Evolutionary conservation across 805 yeast genomes (phyloP).

Genomic region (Starmerella sp.): DNA sequence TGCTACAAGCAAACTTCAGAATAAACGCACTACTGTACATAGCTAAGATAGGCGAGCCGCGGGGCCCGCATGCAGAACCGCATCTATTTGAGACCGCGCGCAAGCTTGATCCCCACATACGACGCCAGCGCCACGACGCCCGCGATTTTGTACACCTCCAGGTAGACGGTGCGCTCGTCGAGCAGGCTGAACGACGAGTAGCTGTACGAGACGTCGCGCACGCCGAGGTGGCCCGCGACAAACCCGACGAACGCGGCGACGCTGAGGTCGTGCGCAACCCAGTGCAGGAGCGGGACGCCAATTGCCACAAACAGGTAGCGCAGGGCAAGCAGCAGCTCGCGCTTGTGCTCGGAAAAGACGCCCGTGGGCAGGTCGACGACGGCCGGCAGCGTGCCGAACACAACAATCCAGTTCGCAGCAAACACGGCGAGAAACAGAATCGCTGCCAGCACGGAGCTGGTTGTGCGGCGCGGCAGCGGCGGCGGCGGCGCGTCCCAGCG

Average conservation of each 20-base stretch:
- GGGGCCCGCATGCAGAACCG: no score
- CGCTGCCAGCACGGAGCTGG: neutral
- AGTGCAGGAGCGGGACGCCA: neutral
- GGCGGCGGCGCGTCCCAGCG: neutral
- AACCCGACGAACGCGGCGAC: neutral
- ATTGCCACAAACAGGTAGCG: neutral
- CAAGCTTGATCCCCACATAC: neutral
- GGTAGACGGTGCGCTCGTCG: neutral
- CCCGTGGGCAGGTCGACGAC: neutral
- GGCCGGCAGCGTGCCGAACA: neutral
- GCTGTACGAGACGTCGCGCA: neutral
- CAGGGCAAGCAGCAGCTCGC: neutral
- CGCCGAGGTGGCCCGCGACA: neutral
- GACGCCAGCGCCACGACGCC: neutral
- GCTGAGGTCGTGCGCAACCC: neutral
- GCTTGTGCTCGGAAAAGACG: neutral
- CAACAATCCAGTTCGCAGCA: neutral
- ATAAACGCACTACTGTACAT: no score
- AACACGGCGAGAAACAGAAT: neutral
- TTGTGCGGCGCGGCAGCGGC: neutral
- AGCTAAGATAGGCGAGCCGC: no score
- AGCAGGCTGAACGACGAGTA: neutral
- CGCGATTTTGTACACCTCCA: neutral
- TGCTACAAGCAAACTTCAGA: no score
- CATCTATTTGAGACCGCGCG: neutral